These are phyloP conservation scores for Russula griseocarnosa DNA, from an alignment of 768 basidiomycete genomes.

Conservation along the genomic window DNA sequence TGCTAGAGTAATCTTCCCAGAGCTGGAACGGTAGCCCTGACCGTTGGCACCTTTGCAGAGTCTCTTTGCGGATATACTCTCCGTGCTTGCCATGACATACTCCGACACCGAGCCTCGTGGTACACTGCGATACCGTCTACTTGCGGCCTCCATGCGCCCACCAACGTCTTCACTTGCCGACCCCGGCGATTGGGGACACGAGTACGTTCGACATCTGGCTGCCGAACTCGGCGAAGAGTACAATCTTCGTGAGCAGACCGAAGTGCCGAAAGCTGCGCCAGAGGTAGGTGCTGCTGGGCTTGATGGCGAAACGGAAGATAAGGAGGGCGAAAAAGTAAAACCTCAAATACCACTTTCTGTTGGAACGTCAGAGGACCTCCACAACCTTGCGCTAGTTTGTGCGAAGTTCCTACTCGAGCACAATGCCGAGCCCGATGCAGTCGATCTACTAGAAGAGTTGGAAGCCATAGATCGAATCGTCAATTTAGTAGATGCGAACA, in stretches of 20 bases:
- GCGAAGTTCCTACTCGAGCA: conserved; percentile 86
- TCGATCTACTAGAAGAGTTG: conserved; percentile 90
- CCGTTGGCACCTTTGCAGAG: conserved; percentile 46
- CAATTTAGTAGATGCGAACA: conserved; percentile 80
- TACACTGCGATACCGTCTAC: conserved; percentile 87
- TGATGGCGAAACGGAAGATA: conserved; percentile 33
- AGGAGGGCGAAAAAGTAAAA: conserved; percentile 34
- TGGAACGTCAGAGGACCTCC: conserved; percentile 71
- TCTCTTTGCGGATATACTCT: conserved; percentile 94
- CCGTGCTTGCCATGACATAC: conserved; percentile 99
- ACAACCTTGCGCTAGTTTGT: conserved; percentile 73
- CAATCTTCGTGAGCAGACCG: conserved; percentile 58
- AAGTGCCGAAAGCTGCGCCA: conserved; percentile 32
- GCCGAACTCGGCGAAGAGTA: conserved; percentile 96
- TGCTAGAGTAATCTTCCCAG: conserved; percentile 31
- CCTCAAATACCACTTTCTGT: conserved; percentile 35
- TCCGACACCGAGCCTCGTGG: conserved; percentile 96
- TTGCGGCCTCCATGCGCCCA: conserved; percentile 67
- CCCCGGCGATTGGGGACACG: conserved; percentile 98
- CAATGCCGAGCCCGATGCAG: conserved; percentile 97
- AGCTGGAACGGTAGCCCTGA: conserved; percentile 11
- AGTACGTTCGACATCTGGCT: conserved; percentile 95
- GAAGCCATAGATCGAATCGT: conserved; percentile 82
- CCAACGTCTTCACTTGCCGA: conserved; percentile 67
- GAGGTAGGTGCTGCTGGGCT: conserved; percentile 16